These are phyloP conservation scores for Stachybotrys chlorohalonatus DNA, from an alignment of 2,329 filamentous ascomycete genomes.

Conservation along the genomic window DNA sequence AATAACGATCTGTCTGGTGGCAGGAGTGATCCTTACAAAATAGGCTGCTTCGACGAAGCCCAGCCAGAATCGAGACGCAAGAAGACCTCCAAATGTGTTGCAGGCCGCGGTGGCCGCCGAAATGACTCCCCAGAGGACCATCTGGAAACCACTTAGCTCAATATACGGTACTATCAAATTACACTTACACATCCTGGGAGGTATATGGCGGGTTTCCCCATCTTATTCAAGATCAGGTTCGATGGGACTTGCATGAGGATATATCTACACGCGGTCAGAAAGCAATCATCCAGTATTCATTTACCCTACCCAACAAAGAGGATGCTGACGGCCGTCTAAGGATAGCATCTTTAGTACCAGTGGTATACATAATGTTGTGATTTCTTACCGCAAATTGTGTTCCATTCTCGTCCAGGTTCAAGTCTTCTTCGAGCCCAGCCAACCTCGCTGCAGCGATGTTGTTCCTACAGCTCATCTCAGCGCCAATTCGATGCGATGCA, in stretches of 20 bases:
- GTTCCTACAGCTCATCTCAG: conserved; percentile 1
- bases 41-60: conserved; percentile 30
- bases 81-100: conserved; percentile 20
- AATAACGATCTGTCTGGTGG: neutral
- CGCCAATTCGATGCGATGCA: neutral
- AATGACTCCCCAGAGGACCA: conserved; percentile 39
- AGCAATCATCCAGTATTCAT: neutral
- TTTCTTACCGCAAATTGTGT: conserved; percentile 9
- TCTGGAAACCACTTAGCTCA: conserved; percentile 16
- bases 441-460: conserved; percentile 7
- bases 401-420: conserved; percentile 3
- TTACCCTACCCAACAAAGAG: conserved; percentile 36
- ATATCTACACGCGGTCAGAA: conserved; percentile 20
- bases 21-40: conserved; percentile 22
- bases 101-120: conserved; percentile 27
- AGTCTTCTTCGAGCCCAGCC: conserved; percentile 5
- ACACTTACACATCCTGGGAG: conserved; percentile 29
- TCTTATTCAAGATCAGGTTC: conserved; percentile 41
- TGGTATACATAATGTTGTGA: neutral
- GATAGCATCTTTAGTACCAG: neutral
- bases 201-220: conserved; percentile 38
- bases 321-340: conserved; percentile 37
- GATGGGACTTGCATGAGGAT: conserved; percentile 42
- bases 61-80: conserved; percentile 27
- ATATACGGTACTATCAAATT: neutral